Evolutionary conservation across 2,329 filamentous ascomycete genomes (phyloP), one percentile per base, ranked within the genome.

Genomic region (Colletotrichum orbiculare): DNA sequence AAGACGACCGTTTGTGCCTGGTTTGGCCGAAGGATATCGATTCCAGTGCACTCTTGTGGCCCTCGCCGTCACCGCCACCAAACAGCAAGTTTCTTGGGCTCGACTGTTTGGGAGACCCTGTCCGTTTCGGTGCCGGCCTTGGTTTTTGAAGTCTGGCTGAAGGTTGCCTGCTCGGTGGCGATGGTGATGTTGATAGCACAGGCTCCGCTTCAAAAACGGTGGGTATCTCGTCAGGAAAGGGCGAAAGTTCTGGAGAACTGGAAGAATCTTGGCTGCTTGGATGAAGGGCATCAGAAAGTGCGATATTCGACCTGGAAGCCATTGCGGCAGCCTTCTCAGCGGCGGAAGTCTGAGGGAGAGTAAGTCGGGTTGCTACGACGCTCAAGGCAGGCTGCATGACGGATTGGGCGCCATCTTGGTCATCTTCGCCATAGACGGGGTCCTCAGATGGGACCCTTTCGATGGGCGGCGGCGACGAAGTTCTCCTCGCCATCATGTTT

Each of bases 331-430:
- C 83, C 74, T 86, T 89, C 72, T 89, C 87, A 35, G 81, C 79
- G 4, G 85, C 85, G 6, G 86, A 84, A 0, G 85, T 89, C 59
- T 78, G 82, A 6, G 81, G 77, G 4, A 84, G 83, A 11, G 85
- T 85, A 43, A 89, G 76, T 50, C 85, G 83, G 5, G 84, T 85
- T 8, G 86, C 87, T 25, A 79, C 79, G 7, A 81, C 80, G 72
- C 86, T 89, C 67, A 90, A 82, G 33, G 86, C 81, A 2, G 86
- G 85, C 71, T 87, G 86, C 54, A 90, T 80, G 49, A 89, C 81
- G 8, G 85, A 86, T 68, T 87, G 85, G 5, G 84, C 87, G 68
- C 85, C 85, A 70, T 88, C 85, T 61, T 84, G 79, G 49, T 85
- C 82, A 42, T 66, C 53, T 11, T 66, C 63, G 41, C 63, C 63